Base-by-base conservation (phyloP, 306 rosid species). In the Oemleria cerasiformis region DNA sequence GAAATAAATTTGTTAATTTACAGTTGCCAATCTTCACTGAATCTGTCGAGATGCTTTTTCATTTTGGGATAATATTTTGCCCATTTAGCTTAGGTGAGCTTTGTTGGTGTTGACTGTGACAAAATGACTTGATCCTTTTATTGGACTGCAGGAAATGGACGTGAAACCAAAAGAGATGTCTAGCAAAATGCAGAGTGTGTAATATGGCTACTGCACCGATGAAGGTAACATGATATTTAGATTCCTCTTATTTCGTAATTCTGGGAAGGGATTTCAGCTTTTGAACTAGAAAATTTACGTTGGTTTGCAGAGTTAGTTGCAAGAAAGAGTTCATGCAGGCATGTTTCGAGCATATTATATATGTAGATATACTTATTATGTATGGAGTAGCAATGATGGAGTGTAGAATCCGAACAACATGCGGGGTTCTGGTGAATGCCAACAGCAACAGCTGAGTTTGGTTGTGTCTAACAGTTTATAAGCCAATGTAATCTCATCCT, bases 151-250 rank as follows among this genome's bases (percentile, higher is more conserved):
- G 99, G 96, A 79, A 73, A 90, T 84, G 69, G 96, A 86, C 62
- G 97, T 77, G 11, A 91, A 86, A 82, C 84, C 84, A 71, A 90
- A 85, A 79, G 97, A 88, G 44, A 45, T 77, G 23, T 84, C 97
- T 23, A 85, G 86, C 93, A 95, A 95, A 85, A 81, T 84, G 78
- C 96, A 89, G 82, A 89, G 79, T 74, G 96, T 95, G 61, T 89
- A 80, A 84, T 54, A 67, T 70, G 69, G 74, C 66, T 62, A 41
- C 75, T 64, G 63, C 50, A 64, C 39, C 21, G 84, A 78, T 78
- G 58, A 59, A 38, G 84, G 73, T 78, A 65, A 66, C 23, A 17
- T 38, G n/a, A 36, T 71, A 54, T 75, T 61, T 55, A 56, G 14
- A 49, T 80, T 44, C 55, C 21, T 13, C 21, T 68, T 71, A n/a